Evolutionary conservation across 208 protist species (phyloP).

Genomic region (Crithidia expoeki): DNA sequence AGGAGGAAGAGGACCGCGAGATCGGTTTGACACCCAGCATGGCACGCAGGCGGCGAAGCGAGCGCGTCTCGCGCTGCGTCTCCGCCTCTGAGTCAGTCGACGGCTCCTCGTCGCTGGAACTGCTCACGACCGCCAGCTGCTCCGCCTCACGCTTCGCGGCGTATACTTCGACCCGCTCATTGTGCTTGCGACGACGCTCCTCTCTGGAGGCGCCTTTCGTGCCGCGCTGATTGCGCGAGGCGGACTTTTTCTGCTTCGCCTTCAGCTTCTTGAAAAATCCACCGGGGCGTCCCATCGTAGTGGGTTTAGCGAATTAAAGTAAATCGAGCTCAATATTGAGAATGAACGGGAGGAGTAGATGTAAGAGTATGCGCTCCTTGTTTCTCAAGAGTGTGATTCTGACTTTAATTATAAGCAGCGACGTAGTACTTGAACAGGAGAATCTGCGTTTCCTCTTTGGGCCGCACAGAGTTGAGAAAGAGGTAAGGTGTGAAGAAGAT

Average conservation of each 20-base stretch:
- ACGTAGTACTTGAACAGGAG: no score
- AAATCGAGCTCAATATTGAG: neutral
- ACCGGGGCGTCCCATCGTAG: slow-evolving; percentile 67
- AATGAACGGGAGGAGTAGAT: neutral
- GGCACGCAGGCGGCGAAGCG: slow-evolving; percentile 43
- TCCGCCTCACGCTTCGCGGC: slow-evolving; percentile 77
- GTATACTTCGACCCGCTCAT: slow-evolving; percentile 76
- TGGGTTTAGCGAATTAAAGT: neutral
- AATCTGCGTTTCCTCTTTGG: no score
- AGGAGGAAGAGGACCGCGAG: neutral
- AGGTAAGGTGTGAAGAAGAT: no score
- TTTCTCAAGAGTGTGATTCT: no score
- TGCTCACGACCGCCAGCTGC: slow-evolving; percentile 76
- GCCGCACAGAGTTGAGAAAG: no score
- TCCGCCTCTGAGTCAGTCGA: slow-evolving; percentile 73
- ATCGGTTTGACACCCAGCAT: slow-evolving; percentile 40
- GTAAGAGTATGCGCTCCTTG: no score
- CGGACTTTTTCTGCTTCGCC: slow-evolving; percentile 67
- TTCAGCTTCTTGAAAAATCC: slow-evolving; percentile 88
- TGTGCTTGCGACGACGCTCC: slow-evolving; percentile 66
- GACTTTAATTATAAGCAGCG: no score
- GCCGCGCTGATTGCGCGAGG: slow-evolving; percentile 54
- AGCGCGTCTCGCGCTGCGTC: slow-evolving; percentile 30
- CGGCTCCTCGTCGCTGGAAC: slow-evolving; percentile 63
- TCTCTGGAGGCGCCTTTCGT: slow-evolving; percentile 86